A percentile compares a stretch with the other conserved stretches of the same genome.
These are phyloP conservation scores for Trichoderma sp. DNA, from an alignment of 2,329 filamentous ascomycete species.

Conservation along the genomic window DNA sequence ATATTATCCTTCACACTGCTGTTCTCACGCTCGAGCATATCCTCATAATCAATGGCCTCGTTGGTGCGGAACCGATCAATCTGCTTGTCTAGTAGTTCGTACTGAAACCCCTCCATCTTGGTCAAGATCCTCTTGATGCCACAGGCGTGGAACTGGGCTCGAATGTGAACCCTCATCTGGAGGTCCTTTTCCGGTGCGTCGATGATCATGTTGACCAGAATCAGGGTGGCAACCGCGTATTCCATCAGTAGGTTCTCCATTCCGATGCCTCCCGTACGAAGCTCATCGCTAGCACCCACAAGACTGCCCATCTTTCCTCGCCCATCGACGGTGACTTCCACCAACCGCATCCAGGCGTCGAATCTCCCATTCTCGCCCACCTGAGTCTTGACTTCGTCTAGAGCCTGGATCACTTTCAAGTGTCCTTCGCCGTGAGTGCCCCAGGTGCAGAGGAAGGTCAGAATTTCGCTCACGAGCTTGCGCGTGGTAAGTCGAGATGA, in stretches of 20 bases:
- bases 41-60: slow-evolving; percentile 97
- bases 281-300: slow-evolving; percentile 94
- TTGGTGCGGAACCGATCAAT: slow-evolving; percentile 91
- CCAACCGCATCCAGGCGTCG: slow-evolving; percentile 97
- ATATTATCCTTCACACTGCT: slow-evolving; percentile 87
- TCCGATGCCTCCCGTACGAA: slow-evolving; percentile 92
- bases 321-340: slow-evolving; percentile 95
- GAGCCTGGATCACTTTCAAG: slow-evolving; percentile 86
- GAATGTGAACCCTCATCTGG: slow-evolving; percentile 88
- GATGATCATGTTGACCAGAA: slow-evolving; percentile 95
- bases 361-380: slow-evolving; percentile 93
- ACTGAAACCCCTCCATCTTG: slow-evolving; percentile 99
- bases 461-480: slow-evolving; percentile 92
- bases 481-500: slow-evolving; percentile 87
- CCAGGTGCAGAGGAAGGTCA: slow-evolving; percentile 97
- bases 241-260: slow-evolving; percentile 99
- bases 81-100: slow-evolving; percentile 98
- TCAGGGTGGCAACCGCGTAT: slow-evolving; percentile 92
- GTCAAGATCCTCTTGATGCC: slow-evolving; percentile 90
- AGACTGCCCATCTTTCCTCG: slow-evolving; percentile 98
- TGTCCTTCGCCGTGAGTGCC: slow-evolving; percentile 80
- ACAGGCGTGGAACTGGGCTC: slow-evolving; percentile 93
- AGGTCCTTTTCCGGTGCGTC: slow-evolving; percentile 88
- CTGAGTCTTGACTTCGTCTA: slow-evolving; percentile 87
- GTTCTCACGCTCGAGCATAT: slow-evolving; percentile 88